Percentiles rank a stretch among this genome's conserved stretches.
phyloP scores from a whole-genome alignment of 176 grass and related monocot species.

The Oryza nivara region DNA sequence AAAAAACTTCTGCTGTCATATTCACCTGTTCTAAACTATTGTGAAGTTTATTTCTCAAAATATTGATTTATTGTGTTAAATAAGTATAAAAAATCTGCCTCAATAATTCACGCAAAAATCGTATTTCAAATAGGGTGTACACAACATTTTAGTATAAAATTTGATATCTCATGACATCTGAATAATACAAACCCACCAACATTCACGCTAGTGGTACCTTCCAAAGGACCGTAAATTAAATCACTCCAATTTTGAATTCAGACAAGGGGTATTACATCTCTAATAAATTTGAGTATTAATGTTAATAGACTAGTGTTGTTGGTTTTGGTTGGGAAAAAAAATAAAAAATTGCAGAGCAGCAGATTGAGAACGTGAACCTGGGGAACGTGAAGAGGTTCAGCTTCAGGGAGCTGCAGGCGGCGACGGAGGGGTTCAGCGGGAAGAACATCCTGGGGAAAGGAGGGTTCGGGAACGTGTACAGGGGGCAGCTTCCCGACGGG shows the following conservation, averaged over 20 bases:
- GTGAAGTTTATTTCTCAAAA: no score
- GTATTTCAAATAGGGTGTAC: no score
- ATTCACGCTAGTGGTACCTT: no score
- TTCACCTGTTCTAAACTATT: no score
- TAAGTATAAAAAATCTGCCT: no score
- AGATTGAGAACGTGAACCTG: conserved; percentile 60
- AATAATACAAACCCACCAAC: no score
- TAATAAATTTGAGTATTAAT: neutral
- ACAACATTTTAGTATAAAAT: no score
- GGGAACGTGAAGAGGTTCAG: conserved; percentile 84
- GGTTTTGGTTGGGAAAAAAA: neutral
- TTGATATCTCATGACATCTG: no score
- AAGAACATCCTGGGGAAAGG: conserved; percentile 98
- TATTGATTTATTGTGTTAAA: no score
- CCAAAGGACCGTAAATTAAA: no score
- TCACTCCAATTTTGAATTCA: neutral
- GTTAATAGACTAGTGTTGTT: neutral
- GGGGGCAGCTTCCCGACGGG: conserved; percentile 77
- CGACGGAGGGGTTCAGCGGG: conserved; percentile 78
- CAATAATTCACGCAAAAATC: no score
- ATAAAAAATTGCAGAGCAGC: conserved; percentile 50
- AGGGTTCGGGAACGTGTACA: conserved; percentile 91
- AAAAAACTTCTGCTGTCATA: no score
- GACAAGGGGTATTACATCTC: neutral
- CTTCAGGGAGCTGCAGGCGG: conserved; percentile 79